Base-by-base conservation (phyloP, 2,329 filamentous ascomycete genomes). In the Penicillium rolfsii region DNA sequence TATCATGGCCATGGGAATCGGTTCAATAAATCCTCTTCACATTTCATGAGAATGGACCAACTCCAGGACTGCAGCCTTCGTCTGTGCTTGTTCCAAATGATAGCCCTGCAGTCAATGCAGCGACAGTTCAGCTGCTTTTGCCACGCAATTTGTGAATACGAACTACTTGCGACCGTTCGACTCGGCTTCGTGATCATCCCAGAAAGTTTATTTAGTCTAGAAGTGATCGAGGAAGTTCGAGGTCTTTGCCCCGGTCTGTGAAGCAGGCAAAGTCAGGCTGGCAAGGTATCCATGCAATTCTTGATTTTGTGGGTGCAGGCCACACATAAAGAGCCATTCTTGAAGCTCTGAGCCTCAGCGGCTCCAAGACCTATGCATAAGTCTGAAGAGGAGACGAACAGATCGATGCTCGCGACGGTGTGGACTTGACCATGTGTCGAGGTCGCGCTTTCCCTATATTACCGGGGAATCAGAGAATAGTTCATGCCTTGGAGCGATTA, bases 91-190 rank as follows among this genome's bases (percentile, higher is more conserved):
- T 79, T 12, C 65, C 78, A 0, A 76, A 76, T 36, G 77, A 73
- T 22, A 74, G 73, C 58, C 77, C 76, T 5, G 68, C 64, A 2
- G 63, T 74, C 38, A 77, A 76, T 5, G 64, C 70, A 1, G 66
- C 70, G 3, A 71, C 72, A 14, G 72, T 79, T 33, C 76, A 78
- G 61, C 70, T 78, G 14, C 69, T 78, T 78, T 3, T 74, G 75
- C 11, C 54, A 72, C 5, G 73, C 74, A 4, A 65, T 74, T 11
- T 71, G 73, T 4, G 59, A 60, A 3, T 64, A 65, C 8, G 65
- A 58, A 4, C 73, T 78, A 26, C 63, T 77, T 11, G 57, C 72
- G 3, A 77, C 75, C 19, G 74, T 62, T 77, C 61, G 5, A 46
- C 49, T 1, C 45, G 16, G n/a, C 61, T 58, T 26, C 58, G 60